Base-by-base conservation (phyloP, 306 rosid species). In the Inga oerstediana region DNA sequence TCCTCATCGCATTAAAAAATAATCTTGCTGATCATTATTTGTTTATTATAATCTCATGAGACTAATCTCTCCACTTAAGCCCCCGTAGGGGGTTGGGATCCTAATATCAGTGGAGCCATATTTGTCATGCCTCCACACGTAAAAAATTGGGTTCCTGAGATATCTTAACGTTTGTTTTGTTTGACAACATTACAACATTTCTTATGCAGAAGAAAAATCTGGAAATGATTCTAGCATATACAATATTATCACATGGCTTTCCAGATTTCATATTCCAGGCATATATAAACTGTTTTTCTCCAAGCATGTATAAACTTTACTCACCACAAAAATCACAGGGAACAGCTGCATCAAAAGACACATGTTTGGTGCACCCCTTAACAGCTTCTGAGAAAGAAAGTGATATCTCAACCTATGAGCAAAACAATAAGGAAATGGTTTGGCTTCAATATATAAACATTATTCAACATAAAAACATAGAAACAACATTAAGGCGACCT, bases 321-420 rank as follows among this genome's bases (percentile, higher is more conserved):
- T 95, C 87, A 96, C 99, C 3, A 62, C 99, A 96, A 81, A 82
- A 79, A 88, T 87, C 92, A 30, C 99, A 96, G 77, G 98, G 97
- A 89, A 92, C 92, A 13, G 85, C 58, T 32, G 98, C 91, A 81
- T 90, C 86, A 85, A 93, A 88, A 45, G 98, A 93, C 71, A 94
- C 79, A 59, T 86, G 72, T 85, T 86, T 94, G 80, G 88, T 91
- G 91, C 99, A 94, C 81, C 99, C 99, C 80, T 88, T 85, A 12
- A 88, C 92, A 73, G 98, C 97, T 92, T 96, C 98, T 20, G 88
- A 70, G 83, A 96, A 96, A 67, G 95, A 88, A 77, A 96, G 97
- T 32, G 88, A 78, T 81, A 91, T 72, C 80, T 89, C 95, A 74
- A 88, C 94, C 99, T 96, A 80, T 58, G 76, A 82, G 34, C 64